phyloP scores from a whole-genome alignment of 768 basidiomycete species.

The Dentipellis fragilis region DNA sequence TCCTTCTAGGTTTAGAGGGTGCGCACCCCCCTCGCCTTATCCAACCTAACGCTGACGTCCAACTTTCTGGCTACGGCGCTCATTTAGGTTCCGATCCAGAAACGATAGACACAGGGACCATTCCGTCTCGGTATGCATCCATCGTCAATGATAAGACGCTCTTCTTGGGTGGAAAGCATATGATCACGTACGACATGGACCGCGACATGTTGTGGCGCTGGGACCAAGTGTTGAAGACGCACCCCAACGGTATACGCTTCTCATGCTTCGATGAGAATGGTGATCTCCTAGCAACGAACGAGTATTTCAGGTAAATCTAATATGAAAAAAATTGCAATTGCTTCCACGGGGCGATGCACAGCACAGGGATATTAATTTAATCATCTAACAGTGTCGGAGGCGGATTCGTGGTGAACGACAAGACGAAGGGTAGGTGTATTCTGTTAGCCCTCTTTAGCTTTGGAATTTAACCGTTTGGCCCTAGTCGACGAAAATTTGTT shows the following conservation, averaged over 20 bases:
- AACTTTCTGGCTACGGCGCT: neutral
- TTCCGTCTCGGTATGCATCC: slow-evolving; percentile 61
- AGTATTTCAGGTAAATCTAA: slow-evolving; percentile 65
- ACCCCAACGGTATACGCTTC: slow-evolving; percentile 92
- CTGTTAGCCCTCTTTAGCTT: neutral
- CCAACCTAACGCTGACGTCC: neutral
- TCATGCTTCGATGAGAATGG: slow-evolving; percentile 76
- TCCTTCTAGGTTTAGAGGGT: slow-evolving; percentile 74
- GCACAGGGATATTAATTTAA: neutral
- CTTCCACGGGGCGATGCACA: neutral
- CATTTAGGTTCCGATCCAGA: slow-evolving; percentile 74
- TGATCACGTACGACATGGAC: slow-evolving; percentile 81
- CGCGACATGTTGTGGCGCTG: slow-evolving; percentile 90
- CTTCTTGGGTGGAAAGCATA: slow-evolving; percentile 59
- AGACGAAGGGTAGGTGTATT: slow-evolving; percentile 59
- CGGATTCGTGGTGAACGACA: slow-evolving; percentile 91
- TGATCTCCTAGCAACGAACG: slow-evolving; percentile 84
- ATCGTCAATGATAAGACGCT: slow-evolving; percentile 61
- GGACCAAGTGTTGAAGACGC: slow-evolving; percentile 82
- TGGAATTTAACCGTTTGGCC: neutral
- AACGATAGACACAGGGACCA: slow-evolving; percentile 82
- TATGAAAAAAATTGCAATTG: neutral
- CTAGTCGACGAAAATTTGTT: slow-evolving; percentile 88
- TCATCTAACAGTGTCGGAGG: slow-evolving; percentile 59
- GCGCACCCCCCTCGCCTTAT: neutral